These are phyloP conservation scores for Talaromyces ruber DNA, from an alignment of 495 filamentous ascomycete genomes.

Conservation along the genomic window DNA sequence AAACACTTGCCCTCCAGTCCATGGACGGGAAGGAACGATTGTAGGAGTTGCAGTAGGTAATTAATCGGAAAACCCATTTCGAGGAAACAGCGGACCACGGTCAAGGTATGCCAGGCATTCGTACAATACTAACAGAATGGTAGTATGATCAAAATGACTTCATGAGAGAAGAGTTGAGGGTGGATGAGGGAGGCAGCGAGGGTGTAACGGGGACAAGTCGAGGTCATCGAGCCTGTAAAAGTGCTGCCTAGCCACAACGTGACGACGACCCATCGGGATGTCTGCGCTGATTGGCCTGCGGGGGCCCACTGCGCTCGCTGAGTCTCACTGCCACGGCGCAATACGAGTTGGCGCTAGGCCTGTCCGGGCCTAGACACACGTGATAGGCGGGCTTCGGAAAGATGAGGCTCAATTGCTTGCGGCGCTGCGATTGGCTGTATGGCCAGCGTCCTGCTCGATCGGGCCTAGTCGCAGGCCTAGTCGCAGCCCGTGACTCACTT, in stretches of 20 bases:
- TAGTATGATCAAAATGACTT: background rate
- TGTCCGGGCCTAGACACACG: background rate
- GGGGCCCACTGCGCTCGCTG: background rate
- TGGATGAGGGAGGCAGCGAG: background rate
- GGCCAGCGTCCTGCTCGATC: background rate
- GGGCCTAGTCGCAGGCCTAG: background rate
- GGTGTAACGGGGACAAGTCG: background rate
- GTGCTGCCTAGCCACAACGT: slow-evolving; percentile 2
- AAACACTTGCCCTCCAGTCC: background rate
- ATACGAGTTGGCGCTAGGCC: background rate
- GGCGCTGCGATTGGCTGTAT: background rate
- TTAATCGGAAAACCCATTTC: slow-evolving; percentile 1
- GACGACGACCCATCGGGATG: background rate
- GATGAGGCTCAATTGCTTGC: background rate
- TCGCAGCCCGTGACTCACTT: background rate
- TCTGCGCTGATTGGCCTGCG: background rate
- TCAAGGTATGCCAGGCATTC: background rate
- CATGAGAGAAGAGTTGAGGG: background rate
- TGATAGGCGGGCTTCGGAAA: background rate
- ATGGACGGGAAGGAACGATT: background rate
- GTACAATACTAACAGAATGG: background rate
- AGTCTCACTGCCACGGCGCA: background rate
- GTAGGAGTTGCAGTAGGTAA: background rate
- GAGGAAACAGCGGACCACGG: background rate
- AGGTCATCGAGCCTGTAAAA: background rate